Evolutionary conservation across 345 rosid genomes (phyloP).

Genomic region (Stellera chamaejasme): DNA sequence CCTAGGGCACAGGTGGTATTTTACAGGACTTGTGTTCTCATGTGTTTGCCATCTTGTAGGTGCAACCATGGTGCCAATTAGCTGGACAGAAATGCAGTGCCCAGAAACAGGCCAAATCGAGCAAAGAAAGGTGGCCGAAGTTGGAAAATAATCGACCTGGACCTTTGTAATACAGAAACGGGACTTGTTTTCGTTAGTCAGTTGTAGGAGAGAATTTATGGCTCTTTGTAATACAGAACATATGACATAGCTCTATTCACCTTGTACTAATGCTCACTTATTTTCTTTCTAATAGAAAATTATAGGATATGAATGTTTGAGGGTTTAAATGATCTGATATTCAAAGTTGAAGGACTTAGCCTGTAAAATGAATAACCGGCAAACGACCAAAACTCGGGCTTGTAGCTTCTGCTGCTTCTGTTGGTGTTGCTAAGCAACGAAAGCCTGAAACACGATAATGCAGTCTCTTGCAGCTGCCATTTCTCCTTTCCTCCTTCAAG

Average conservation of each 20-base stretch:
- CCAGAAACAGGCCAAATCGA: constrained; percentile 79
- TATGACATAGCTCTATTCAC: too few relatives aligned
- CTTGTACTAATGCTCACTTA: too few relatives aligned
- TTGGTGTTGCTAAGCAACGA: neutral
- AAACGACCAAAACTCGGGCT: constrained; percentile 1
- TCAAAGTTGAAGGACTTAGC: too few relatives aligned
- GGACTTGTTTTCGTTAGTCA: too few relatives aligned
- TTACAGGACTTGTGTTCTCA: neutral
- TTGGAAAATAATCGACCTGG: constrained; percentile 29
- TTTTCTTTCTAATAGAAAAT: too few relatives aligned
- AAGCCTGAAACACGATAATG: constrained; percentile 26
- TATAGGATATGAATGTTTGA: too few relatives aligned
- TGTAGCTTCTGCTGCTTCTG: neutral
- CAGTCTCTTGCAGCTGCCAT: constrained; percentile 16
- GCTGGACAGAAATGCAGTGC: constrained; percentile 98
- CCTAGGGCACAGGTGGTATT: neutral
- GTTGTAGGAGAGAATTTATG: too few relatives aligned
- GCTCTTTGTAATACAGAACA: too few relatives aligned
- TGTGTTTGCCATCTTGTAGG: constrained; percentile 32
- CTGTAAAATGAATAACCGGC: constrained; percentile 1
- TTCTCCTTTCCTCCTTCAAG: constrained; percentile 24
- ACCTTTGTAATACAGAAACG: too few relatives aligned
- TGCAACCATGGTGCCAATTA: constrained; percentile 79
- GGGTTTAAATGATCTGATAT: neutral
- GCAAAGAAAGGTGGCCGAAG: constrained; percentile 86